phyloP scores from a whole-genome alignment of 768 basidiomycete genomes.

The Tricholoma hemisulphureum region DNA sequence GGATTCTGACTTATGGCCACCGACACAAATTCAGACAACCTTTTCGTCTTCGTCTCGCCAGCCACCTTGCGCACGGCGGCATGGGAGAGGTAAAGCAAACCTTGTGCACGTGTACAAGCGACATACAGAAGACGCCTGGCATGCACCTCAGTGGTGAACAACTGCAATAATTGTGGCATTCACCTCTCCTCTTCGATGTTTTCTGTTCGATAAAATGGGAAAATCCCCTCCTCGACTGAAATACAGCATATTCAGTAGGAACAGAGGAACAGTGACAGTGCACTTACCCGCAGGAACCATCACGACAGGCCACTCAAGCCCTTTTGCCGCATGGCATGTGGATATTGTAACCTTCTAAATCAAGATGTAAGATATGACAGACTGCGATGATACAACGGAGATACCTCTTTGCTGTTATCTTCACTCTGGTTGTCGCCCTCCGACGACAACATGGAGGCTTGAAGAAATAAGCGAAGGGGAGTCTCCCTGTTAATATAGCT shows the following conservation, averaged over 20 bases:
- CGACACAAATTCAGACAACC: constrained; percentile 59
- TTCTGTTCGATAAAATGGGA: constrained; percentile 71
- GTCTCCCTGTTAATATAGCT: constrained; percentile 38
- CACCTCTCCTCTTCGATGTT: constrained; percentile 83
- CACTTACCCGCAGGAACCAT: constrained; percentile 66
- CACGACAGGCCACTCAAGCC: constrained; percentile 90
- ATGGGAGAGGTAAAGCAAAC: constrained; percentile 60
- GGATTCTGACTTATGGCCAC: constrained; percentile 39
- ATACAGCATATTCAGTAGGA: constrained; percentile 6
- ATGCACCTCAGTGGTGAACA: neutral
- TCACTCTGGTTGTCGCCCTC: constrained; percentile 67
- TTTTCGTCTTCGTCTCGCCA: constrained; percentile 42
- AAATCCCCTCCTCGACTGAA: constrained; percentile 69
- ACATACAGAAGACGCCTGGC: constrained; percentile 81
- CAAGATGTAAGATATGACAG: neutral
- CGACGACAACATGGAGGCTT: constrained; percentile 80
- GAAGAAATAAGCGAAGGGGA: constrained; percentile 68
- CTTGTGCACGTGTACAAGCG: constrained; percentile 83
- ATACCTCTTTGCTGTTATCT: constrained; percentile 31
- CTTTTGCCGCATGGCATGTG: constrained; percentile 89
- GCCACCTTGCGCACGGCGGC: constrained; percentile 45
- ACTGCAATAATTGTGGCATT: constrained; percentile 10
- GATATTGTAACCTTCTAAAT: constrained; percentile 76
- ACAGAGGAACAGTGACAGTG: neutral
- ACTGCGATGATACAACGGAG: neutral